phyloP scores from a whole-genome alignment of 768 basidiomycete species.

The Amanita exitialis region DNA sequence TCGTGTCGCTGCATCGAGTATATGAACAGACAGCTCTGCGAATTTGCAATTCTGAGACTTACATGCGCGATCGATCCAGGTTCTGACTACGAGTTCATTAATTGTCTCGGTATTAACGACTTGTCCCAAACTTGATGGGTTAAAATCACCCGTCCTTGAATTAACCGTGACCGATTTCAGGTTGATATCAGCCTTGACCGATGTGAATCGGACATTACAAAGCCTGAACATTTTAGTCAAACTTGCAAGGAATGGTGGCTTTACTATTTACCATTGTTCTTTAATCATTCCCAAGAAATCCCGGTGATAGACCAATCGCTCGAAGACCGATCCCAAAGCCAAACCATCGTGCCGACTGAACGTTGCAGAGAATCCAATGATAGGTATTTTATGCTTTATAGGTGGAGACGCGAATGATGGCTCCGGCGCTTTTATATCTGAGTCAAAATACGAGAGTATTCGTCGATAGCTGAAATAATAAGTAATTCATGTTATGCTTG shows the following conservation, averaged over 20 bases:
- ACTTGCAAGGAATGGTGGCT: not conserved
- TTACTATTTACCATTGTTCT: slow-evolving; percentile 61
- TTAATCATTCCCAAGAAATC: slow-evolving; percentile 90
- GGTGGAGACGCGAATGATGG: slow-evolving; percentile 23
- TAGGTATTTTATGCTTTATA: slow-evolving; percentile 50
- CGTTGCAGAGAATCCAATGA: slow-evolving; percentile 93
- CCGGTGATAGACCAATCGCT: slow-evolving; percentile 86
- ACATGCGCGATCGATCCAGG: slow-evolving; percentile 86
- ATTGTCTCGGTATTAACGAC: slow-evolving; percentile 75
- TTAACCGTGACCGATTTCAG: slow-evolving; percentile 59
- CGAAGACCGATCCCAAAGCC: slow-evolving; percentile 81
- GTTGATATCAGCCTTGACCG: slow-evolving; percentile 67
- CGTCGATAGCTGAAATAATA: slow-evolving; percentile 52
- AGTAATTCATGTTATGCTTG: not conserved
- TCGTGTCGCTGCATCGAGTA: slow-evolving; percentile 33
- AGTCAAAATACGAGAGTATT: slow-evolving; percentile 76
- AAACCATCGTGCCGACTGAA: slow-evolving; percentile 89
- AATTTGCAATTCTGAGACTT: slow-evolving; percentile 12
- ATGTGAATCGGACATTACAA: slow-evolving; percentile 78
- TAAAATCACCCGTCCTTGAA: slow-evolving; percentile 70
- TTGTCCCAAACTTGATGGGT: slow-evolving; percentile 62
- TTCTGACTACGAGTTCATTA: slow-evolving; percentile 68
- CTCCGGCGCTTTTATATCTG: slow-evolving; percentile 49
- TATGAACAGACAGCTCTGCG: not conserved
- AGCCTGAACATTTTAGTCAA: slow-evolving; percentile 41